Percentiles rank a stretch among this genome's conserved stretches.
Conservation (phyloP, 1,284 basidiomycete species). For the Cryptococcus wingfieldii region DNA sequence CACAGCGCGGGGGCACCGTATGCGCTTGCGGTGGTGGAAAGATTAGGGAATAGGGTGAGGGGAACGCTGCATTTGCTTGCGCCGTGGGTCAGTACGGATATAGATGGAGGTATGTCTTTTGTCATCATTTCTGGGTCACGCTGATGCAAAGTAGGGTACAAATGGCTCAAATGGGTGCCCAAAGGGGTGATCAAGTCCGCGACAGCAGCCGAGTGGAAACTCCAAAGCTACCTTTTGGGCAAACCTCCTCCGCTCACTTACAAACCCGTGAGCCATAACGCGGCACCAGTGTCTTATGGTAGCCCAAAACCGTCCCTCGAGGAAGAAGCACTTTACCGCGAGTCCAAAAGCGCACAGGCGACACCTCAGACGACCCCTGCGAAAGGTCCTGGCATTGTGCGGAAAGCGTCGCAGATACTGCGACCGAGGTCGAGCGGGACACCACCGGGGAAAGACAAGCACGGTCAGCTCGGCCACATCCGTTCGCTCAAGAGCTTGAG, state of each 20-base stretch:
- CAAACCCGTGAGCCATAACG: conserved; percentile 31
- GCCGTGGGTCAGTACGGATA: conserved; percentile 88
- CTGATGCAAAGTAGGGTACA: conserved; percentile 64
- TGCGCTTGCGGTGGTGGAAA: conserved; percentile 78
- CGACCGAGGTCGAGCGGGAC: background rate
- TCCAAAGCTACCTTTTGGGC: conserved; percentile 93
- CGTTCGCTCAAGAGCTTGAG: background rate
- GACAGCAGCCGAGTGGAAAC: conserved; percentile 93
- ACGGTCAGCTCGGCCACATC: no score
- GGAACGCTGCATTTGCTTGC: conserved; percentile 86
- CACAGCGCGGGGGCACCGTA: conserved; percentile 97
- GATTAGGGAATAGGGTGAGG: conserved; percentile 65
- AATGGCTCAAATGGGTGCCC: conserved; percentile 94
- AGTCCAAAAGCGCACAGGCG: background rate
- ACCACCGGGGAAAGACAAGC: background rate
- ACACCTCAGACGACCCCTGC: background rate
- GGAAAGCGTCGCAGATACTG: conserved; percentile 6
- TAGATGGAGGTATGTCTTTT: conserved; percentile 62
- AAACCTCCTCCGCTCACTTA: conserved; percentile 68
- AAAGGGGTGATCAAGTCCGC: conserved; percentile 89
- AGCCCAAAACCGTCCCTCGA: background rate
- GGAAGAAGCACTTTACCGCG: background rate
- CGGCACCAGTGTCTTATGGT: conserved; percentile 31
- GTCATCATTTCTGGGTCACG: background rate
- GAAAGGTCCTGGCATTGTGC: background rate